Evolutionary conservation across 495 filamentous ascomycete species (phyloP), one percentile per base, ranked within the genome.

Genomic region (Penicillium maclennaniae): DNA sequence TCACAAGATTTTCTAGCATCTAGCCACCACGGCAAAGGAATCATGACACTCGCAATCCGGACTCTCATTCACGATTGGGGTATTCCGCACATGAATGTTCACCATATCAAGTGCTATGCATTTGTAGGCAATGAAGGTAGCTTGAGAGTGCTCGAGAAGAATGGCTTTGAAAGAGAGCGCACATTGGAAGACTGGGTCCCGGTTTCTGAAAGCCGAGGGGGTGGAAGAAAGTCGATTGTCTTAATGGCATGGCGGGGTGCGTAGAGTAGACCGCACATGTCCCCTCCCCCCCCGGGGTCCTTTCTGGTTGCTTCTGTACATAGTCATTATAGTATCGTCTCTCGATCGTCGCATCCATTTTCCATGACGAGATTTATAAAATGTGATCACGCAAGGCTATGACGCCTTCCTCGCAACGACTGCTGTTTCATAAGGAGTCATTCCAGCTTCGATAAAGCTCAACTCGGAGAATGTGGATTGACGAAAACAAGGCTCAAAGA

Each of bases 401-500:
- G 20, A 49, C 12, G 52, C 23, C 23, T 25, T 51, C 45, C 51
- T 56, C n/a, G 52, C 60, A 53, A 74, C 46, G 47, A 59, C 64
- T 47, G 63, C 37, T 53, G 54, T 60, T 52, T 74, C 71, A 56
- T 64, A 74, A 20, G 55, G 57, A 7, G 67, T 55, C 28, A 76
- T 19, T 28, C 71, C 71, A 10, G 58, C 51, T 15, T 68, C 67
- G 26, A 49, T 42, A 47, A 66, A 41, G 8, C 34, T 54, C 43
- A 67, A 39, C 5, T 61, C 58, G 40, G 54, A 69, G 26, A 60
- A 64, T 6, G 43, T 9, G 36, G 62, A 65, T 7, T 51, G 26
- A 1, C 36, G 36, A 58, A 69, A 67, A 23, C 59, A 60, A 26
- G 43, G 40, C 54, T 69, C 62, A 60, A 75, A 74, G 45, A 79